Conservation (phyloP, 768 basidiomycete genomes). For the Lactarius deliciosus region DNA sequence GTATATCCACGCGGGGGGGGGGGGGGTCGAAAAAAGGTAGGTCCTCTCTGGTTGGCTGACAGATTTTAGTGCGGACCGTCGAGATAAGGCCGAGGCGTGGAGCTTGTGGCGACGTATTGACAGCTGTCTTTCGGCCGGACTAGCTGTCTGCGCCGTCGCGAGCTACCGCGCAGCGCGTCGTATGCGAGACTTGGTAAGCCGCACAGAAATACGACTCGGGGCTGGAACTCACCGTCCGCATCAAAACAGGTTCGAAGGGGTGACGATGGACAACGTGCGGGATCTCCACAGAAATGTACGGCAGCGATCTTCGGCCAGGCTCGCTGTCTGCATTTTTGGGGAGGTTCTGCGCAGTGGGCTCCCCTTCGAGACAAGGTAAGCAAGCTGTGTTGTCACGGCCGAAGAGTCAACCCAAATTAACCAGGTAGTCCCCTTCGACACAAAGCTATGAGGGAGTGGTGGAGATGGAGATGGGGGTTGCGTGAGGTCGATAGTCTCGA, state of each 20-base stretch:
- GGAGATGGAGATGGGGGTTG: not conserved
- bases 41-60: not conserved
- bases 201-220: not conserved
- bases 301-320: constrained; percentile 10
- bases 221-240: not conserved
- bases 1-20: not conserved
- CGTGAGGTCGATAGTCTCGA: constrained; percentile 17
- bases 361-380: constrained; percentile 6
- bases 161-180: not conserved
- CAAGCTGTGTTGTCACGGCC: not conserved
- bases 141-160: constrained; percentile 9
- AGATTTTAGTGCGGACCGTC: not conserved
- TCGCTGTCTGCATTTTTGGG: constrained; percentile 1
- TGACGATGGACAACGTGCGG: constrained; percentile 7
- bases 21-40: not conserved
- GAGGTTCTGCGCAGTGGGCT: not conserved
- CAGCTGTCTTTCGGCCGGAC: constrained; percentile 18
- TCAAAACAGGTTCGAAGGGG: constrained; percentile 4
- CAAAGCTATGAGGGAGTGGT: not conserved
- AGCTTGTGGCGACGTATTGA: constrained; percentile 5
- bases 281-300: not conserved
- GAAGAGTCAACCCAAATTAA: not conserved
- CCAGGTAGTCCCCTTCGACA: not conserved
- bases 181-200: not conserved
- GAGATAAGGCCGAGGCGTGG: constrained; percentile 5